Percentiles rank a stretch among this genome's conserved stretches.
These are phyloP conservation scores for Elsinoe arachidis DNA, from an alignment of 2,329 filamentous ascomycete genomes.

Conservation along the genomic window DNA sequence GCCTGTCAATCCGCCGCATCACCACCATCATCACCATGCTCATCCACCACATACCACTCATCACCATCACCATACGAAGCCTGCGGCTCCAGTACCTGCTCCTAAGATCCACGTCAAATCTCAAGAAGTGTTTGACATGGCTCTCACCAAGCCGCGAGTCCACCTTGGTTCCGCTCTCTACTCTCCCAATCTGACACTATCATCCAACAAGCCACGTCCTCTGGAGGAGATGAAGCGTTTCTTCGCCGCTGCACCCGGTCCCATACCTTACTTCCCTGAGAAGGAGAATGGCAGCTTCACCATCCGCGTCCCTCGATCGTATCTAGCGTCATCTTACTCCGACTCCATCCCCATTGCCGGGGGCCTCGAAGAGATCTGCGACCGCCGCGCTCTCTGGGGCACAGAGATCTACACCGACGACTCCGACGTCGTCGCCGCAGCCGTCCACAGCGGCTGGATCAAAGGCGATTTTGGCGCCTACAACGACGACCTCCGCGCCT, in stretches of 20 bases:
- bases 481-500: conserved; percentile 26
- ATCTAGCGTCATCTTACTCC: conserved; percentile 43
- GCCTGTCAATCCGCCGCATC: conserved; percentile 22
- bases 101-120: conserved; percentile 60
- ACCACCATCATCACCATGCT: conserved; percentile 34
- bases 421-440: conserved; percentile 84
- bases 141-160: conserved; percentile 60
- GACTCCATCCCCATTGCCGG: conserved; percentile 14
- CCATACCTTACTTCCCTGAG: conserved; percentile 65
- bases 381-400: conserved; percentile 76
- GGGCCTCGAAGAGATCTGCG: conserved; percentile 69
- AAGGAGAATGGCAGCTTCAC: conserved; percentile 88
- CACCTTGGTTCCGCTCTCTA: conserved; percentile 85
- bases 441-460: conserved; percentile 89
- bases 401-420: conserved; percentile 94
- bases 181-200: conserved; percentile 52
- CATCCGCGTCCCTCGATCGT: conserved; percentile 73
- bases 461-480: conserved; percentile 71
- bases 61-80: conserved; percentile 29
- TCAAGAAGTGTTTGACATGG: conserved; percentile 61
- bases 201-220: conserved; percentile 27
- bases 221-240: conserved; percentile 45
- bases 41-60: conserved; percentile 30
- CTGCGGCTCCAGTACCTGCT: conserved; percentile 42
- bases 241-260: conserved; percentile 55